Evolutionary conservation across 208 protist species (phyloP).

Genomic region (Angomonas desouzai): DNA sequence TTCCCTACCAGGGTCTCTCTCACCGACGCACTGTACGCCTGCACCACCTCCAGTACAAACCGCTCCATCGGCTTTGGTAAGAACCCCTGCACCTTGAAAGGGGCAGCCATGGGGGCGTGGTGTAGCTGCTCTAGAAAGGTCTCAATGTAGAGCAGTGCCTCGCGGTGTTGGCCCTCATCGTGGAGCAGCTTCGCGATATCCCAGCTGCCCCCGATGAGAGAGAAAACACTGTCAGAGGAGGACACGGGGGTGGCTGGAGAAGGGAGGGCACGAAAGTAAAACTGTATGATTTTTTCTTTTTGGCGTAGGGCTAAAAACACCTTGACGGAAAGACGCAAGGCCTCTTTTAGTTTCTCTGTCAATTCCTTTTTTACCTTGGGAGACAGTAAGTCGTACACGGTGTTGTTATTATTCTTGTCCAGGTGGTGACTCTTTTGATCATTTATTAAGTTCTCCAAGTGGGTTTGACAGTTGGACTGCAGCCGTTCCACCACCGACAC

Average conservation of each 20-base stretch:
- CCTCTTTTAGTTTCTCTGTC: background rate
- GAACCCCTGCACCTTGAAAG: background rate
- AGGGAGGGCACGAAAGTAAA: conserved; percentile 1
- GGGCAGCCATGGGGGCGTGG: background rate
- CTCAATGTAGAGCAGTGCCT: background rate
- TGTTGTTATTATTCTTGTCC: background rate
- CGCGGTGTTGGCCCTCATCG: background rate
- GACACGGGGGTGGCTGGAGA: too few relatives aligned
- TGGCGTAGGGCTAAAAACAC: background rate
- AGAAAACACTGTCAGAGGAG: background rate
- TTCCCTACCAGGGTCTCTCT: background rate
- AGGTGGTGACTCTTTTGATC: background rate
- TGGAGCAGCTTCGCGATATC: background rate
- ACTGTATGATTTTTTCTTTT: conserved; percentile 3
- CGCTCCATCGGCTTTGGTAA: background rate
- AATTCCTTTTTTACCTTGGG: conserved; percentile 5
- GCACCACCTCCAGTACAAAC: background rate
- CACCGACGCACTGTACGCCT: background rate
- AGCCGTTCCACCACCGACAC: conserved; percentile 7
- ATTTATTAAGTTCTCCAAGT: conserved; percentile 2
- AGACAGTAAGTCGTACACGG: background rate
- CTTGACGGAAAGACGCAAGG: background rate
- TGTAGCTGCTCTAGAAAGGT: background rate
- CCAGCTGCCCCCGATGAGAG: background rate
- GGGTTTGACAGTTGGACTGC: conserved; percentile 24